Base-by-base conservation (phyloP, 1,139 yeast genomes). In the Sugiyamaella paludigena region DNA sequence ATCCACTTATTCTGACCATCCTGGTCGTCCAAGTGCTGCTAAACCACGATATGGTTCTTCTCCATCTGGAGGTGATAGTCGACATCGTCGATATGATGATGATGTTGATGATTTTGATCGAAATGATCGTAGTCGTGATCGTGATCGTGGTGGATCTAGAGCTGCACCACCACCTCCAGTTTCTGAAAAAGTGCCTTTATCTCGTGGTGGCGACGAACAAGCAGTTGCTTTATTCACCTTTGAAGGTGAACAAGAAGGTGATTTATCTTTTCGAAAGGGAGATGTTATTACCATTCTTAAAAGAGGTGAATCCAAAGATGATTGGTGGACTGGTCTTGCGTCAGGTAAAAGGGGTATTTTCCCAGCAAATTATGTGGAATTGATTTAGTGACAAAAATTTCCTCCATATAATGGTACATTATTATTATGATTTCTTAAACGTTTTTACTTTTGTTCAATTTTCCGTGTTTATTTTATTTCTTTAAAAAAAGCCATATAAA, bases 251-350 rank as follows among this genome's bases (percentile, higher is more conserved):
- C 95, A 92, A 70, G 67, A 76, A 36, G 98, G 97, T 2, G 98
- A 92, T 67, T 76, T 92, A 60, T 80, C 95, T 9, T 92, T 92
- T 75, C 83, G 80, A 58, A 92, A 92, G 72, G 98, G 98, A 49
- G 98, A 92, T 67, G 87, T 87, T n/a, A 87, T 92, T 60, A 85
- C 87, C 39, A 85, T 92, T 57, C 72, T 87, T 45, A 87, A 89
- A 67, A 87, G 85, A 67, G 80, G 95, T 11, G 89, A 85, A 12
- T 84, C 96, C 10, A 80, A 82, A 44, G 95, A 92, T 66, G 98
- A 92, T 66, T 92, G 98, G 98, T 92, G 98, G 98, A 89, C 96
- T 0, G 98, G 98, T 15, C 80, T 85, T 64, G 75, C 82, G 52
- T 86, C 85, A 59, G 94, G 95, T 5, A 71, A 70, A 50, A 86